Evolutionary conservation across 352 stramenopile genomes (phyloP).

Genomic region (Phytophthora boehmeriae): DNA sequence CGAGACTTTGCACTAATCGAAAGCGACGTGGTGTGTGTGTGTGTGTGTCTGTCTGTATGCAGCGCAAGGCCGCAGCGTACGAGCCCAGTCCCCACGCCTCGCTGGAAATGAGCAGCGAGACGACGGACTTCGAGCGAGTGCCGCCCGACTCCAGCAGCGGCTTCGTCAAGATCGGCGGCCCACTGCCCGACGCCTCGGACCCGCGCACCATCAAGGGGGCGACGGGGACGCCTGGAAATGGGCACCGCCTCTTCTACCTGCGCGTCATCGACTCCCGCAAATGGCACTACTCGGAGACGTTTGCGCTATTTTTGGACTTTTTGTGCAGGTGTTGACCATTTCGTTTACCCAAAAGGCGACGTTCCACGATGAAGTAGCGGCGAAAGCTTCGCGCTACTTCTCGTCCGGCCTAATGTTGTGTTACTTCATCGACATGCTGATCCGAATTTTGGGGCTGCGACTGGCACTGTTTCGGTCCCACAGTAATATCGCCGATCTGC

Average conservation of each 20-base stretch:
- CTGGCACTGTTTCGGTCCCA: constrained; percentile 80
- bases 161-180: constrained; percentile 85
- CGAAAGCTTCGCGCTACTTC: constrained; percentile 75
- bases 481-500: constrained; percentile 82
- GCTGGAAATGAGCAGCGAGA: constrained; percentile 45
- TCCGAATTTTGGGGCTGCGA: constrained; percentile 74
- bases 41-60: constrained; percentile 18
- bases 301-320: constrained; percentile 87
- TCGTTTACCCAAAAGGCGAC: constrained; percentile 71
- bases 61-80: constrained; percentile 32
- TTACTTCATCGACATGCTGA: constrained; percentile 87
- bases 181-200: constrained; percentile 71
- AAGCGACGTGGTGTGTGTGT: no score
- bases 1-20: no score
- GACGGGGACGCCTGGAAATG: constrained; percentile 39
- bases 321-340: constrained; percentile 81
- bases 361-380: constrained; percentile 68
- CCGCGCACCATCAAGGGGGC: constrained; percentile 71
- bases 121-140: constrained; percentile 67
- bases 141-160: constrained; percentile 41
- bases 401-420: constrained; percentile 77
- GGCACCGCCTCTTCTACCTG: constrained; percentile 79
- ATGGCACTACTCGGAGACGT: constrained; percentile 89
- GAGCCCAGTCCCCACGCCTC: constrained; percentile 27
- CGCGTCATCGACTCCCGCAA: constrained; percentile 88